These are phyloP conservation scores for Verticillium albo-atrum DNA, from an alignment of 2,329 filamentous ascomycete species.

Conservation along the genomic window DNA sequence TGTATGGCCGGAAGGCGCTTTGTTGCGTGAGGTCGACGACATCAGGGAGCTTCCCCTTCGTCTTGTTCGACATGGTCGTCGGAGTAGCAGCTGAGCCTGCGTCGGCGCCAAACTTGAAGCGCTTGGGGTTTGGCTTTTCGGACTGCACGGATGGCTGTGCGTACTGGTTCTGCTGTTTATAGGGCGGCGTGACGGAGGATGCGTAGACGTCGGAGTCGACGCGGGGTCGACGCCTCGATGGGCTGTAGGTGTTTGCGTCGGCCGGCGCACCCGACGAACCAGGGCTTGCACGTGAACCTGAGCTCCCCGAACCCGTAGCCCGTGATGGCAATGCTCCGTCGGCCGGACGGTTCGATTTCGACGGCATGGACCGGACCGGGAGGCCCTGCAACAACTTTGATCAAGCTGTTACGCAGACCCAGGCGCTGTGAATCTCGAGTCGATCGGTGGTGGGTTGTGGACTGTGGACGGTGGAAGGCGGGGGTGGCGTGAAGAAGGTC, in stretches of 20 bases:
- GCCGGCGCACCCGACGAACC: slow-evolving; percentile 6
- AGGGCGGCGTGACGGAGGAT: slow-evolving; percentile 16
- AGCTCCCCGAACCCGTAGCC: slow-evolving; percentile 7
- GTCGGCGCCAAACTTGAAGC: slow-evolving; percentile 9
- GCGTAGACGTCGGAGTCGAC: slow-evolving; percentile 21
- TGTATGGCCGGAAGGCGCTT: slow-evolving; percentile 62
- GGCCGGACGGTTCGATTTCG: slow-evolving; percentile 1
- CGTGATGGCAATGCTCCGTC: slow-evolving; percentile 13
- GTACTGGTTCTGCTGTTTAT: background rate
- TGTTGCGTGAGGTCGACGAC: slow-evolving; percentile 27
- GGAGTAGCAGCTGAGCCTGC: background rate
- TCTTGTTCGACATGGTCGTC: slow-evolving; percentile 19
- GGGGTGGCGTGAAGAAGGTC: background rate
- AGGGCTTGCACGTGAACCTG: background rate
- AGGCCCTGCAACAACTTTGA: slow-evolving; percentile 12
- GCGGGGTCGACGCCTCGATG: slow-evolving; percentile 34
- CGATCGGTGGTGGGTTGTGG: background rate
- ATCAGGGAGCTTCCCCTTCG: slow-evolving; percentile 35
- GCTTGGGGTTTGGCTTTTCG: slow-evolving; percentile 10
- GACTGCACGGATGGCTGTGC: background rate
- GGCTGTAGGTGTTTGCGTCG: slow-evolving; percentile 19
- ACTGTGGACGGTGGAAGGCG: background rate
- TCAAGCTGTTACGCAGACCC: slow-evolving; percentile 8
- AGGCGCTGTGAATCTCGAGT: background rate
- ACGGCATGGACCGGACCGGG: slow-evolving; percentile 12